phyloP scores from a whole-genome alignment of 176 grass and related monocot species.

The Rhynchospora tenuis region DNA sequence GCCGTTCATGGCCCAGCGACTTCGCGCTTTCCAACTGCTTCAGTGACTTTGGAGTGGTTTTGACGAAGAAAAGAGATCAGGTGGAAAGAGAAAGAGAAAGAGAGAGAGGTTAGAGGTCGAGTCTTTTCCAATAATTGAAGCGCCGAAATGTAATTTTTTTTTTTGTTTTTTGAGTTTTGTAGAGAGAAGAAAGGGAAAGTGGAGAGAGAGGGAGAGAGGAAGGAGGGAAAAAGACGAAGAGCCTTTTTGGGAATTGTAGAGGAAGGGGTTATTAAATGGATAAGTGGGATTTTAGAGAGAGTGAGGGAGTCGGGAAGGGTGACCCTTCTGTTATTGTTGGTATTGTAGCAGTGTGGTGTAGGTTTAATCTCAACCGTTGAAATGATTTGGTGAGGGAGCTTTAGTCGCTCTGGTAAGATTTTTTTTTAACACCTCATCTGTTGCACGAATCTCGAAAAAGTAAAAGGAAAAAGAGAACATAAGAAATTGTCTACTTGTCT shows the following conservation, averaged over 20 bases:
- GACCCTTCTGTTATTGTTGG: too few species aligned
- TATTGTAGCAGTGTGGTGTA: too few species aligned
- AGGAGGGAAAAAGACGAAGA: background rate
- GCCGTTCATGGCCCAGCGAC: conserved; percentile 19
- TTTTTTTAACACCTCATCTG: too few species aligned
- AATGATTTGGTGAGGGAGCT: too few species aligned
- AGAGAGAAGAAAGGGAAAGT: background rate
- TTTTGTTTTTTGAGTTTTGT: background rate
- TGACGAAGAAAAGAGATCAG: background rate
- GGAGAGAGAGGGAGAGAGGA: background rate
- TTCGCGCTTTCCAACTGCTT: background rate
- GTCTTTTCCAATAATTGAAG: conserved; percentile 16
- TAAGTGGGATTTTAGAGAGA: background rate
- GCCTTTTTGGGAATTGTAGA: background rate
- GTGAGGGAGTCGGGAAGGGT: too few species aligned
- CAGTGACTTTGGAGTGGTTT: background rate
- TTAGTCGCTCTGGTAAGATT: too few species aligned
- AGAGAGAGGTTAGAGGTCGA: too few species aligned
- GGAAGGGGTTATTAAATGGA: background rate
- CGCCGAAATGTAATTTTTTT: background rate
- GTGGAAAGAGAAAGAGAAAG: background rate
- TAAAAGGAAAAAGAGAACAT: too few species aligned
- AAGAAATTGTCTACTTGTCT: too few species aligned
- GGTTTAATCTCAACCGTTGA: too few species aligned
- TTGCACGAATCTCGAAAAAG: too few species aligned